Evolutionary conservation across 768 basidiomycete species (phyloP).

Genomic region (Trametes cingulata): DNA sequence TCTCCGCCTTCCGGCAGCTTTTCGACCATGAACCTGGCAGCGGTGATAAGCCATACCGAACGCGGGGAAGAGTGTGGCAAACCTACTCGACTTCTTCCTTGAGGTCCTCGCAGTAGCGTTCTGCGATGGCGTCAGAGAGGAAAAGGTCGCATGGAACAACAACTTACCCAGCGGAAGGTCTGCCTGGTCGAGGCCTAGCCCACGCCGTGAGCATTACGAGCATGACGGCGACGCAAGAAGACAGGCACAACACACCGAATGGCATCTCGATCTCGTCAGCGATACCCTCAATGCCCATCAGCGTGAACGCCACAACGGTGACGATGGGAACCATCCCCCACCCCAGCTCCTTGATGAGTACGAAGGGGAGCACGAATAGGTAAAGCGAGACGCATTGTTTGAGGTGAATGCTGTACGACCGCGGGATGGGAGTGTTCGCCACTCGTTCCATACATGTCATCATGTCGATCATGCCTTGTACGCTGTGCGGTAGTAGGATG

Average conservation of each 20-base stretch:
- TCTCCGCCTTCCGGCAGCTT: conserved; percentile 74
- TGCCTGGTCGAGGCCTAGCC: conserved; percentile 43
- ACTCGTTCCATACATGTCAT: conserved; percentile 88
- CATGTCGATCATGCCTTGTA: conserved; percentile 83
- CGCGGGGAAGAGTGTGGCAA: background rate
- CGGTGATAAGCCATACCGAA: conserved; percentile 11
- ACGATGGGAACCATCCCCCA: conserved; percentile 86
- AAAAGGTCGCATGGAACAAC: background rate
- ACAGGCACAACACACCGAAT: conserved; percentile 57
- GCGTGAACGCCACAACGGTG: conserved; percentile 84
- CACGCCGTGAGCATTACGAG: background rate
- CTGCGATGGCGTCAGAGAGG: conserved; percentile 36
- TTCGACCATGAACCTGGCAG: conserved; percentile 62
- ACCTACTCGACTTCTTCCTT: conserved; percentile 82
- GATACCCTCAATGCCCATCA: conserved; percentile 96
- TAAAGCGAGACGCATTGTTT: conserved; percentile 96
- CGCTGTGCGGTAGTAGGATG: conserved; percentile 38
- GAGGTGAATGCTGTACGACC: conserved; percentile 84
- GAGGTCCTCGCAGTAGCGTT: conserved; percentile 83
- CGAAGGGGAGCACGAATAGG: conserved; percentile 87
- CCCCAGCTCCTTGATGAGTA: conserved; percentile 77
- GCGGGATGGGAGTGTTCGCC: conserved; percentile 82
- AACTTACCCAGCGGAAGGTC: conserved; percentile 75
- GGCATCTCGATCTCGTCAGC: conserved; percentile 96
- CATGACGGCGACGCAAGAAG: background rate